Evolutionary conservation across 768 basidiomycete genomes (phyloP).

Genomic region (Baorangia bicolor): DNA sequence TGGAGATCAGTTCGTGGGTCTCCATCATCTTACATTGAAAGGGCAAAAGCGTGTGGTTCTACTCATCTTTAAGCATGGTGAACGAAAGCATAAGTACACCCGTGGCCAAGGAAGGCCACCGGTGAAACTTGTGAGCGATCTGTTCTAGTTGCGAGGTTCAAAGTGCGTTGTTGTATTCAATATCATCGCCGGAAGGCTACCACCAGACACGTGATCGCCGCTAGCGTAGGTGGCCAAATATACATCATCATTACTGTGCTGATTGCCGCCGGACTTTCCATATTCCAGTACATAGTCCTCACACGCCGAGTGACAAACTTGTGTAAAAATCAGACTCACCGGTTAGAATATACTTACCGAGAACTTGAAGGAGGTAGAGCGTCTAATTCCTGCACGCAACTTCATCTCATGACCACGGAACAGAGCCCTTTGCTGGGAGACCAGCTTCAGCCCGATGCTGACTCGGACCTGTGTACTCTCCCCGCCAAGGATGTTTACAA

Average conservation of each 20-base stretch:
- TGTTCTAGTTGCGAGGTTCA: background rate
- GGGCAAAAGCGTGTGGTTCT: background rate
- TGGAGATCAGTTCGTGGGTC: background rate
- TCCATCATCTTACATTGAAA: background rate
- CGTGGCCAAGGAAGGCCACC: background rate
- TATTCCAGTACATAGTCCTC: background rate
- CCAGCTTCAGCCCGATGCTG: background rate
- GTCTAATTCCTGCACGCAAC: background rate
- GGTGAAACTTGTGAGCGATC: background rate
- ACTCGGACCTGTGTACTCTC: background rate
- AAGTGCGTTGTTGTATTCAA: background rate
- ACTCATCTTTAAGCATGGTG: background rate
- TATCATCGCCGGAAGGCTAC: background rate
- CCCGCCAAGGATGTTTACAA: slow-evolving; percentile 45
- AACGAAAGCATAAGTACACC: background rate
- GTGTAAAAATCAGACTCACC: background rate
- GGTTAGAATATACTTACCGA: too few species aligned
- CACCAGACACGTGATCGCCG: background rate
- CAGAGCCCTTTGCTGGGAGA: slow-evolving; percentile 26
- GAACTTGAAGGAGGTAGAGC: too few species aligned
- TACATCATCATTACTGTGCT: background rate
- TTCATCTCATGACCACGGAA: slow-evolving; percentile 25
- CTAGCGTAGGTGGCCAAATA: too few species aligned
- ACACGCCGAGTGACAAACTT: background rate
- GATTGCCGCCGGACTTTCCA: background rate